Evolutionary conservation across 2,329 filamentous ascomycete species (phyloP).

Genomic region (Colletotrichum filicis): DNA sequence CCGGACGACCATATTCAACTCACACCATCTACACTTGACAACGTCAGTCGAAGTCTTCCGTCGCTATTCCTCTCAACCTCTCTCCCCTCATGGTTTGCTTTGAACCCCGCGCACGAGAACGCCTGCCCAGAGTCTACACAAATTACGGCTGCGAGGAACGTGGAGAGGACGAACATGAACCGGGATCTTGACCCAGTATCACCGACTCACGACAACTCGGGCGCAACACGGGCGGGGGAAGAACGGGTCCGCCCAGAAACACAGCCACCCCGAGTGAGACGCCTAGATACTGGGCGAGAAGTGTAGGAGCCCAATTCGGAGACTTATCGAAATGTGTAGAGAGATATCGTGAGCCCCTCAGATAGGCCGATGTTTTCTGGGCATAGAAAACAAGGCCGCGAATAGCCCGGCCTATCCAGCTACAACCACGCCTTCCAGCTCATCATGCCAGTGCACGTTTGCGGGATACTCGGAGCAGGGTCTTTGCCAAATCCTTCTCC

Average conservation of each 20-base stretch:
- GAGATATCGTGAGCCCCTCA: constrained; percentile 13
- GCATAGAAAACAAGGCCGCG: background rate
- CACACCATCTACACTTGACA: constrained; percentile 18
- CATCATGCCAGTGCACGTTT: constrained; percentile 11
- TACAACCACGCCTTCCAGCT: background rate
- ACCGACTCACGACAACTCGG: constrained; percentile 25
- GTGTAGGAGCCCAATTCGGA: background rate
- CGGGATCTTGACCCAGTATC: constrained; percentile 20
- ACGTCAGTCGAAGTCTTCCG: background rate
- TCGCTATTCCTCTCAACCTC: background rate
- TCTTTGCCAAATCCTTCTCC: constrained; percentile 1
- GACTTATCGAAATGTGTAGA: constrained; percentile 24
- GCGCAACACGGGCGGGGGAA: constrained; percentile 30
- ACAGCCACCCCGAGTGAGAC: constrained; percentile 34
- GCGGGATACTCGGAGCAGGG: constrained; percentile 16
- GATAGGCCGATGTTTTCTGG: constrained; percentile 11
- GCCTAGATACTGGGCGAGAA: constrained; percentile 29
- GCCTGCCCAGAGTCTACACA: constrained; percentile 21
- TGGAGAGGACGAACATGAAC: constrained; percentile 19
- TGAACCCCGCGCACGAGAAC: constrained; percentile 17
- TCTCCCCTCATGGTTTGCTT: background rate
- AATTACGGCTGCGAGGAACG: constrained; percentile 11
- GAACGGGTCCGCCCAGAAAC: constrained; percentile 33
- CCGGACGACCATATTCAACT: constrained; percentile 3
- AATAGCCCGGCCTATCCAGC: constrained; percentile 9